Conservation (phyloP, 441 rosid species). For the Gossypium trilobum region DNA sequence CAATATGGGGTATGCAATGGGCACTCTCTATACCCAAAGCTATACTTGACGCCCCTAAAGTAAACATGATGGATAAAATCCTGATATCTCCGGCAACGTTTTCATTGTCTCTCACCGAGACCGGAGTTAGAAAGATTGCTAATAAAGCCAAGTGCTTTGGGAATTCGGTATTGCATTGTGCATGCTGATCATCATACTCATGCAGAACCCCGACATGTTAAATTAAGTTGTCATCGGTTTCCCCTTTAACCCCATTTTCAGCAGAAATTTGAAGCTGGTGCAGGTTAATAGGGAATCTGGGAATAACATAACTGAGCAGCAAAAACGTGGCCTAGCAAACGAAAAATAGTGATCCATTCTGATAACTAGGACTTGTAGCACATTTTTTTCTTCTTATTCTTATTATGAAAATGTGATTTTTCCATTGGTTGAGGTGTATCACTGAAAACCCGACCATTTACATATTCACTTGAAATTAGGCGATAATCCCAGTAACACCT, state of each 20-base stretch:
- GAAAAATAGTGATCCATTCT: background rate
- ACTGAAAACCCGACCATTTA: background rate
- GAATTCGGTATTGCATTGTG: conserved; percentile 40
- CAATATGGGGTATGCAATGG: conserved; percentile 98
- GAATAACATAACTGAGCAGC: background rate
- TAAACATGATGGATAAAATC: conserved; percentile 74
- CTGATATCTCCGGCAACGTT: conserved; percentile 49
- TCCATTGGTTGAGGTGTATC: background rate
- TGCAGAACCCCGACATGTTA: background rate
- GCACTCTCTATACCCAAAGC: conserved; percentile 77
- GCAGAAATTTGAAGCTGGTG: background rate
- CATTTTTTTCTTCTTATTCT: background rate
- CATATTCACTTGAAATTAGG: too few species aligned
- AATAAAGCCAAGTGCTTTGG: conserved; percentile 59
- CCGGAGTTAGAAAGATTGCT: conserved; percentile 32
- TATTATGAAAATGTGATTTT: background rate
- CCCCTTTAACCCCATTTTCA: background rate
- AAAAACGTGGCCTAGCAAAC: background rate
- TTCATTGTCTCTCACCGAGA: conserved; percentile 35
- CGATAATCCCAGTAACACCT: too few species aligned
- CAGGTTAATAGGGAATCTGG: background rate
- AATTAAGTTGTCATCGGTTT: background rate
- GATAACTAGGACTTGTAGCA: background rate
- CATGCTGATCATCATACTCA: conserved; percentile 34
- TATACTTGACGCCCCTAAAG: conserved; percentile 70